phyloP scores from a whole-genome alignment of 2,329 filamentous ascomycete species.

The Ascochyta fabae region DNA sequence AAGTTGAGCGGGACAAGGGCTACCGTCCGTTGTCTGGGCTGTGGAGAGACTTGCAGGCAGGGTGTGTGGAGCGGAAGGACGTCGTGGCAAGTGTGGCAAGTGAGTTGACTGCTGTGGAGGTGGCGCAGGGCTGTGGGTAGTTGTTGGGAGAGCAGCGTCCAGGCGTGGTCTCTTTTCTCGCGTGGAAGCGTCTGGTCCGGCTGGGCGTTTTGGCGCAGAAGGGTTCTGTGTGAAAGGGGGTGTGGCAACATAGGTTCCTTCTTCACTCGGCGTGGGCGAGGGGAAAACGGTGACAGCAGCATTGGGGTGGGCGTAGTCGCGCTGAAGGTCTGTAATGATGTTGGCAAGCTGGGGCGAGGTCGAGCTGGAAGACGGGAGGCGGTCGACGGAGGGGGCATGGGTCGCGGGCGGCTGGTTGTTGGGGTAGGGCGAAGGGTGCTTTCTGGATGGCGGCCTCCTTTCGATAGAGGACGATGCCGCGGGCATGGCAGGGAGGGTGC shows the following conservation, averaged over 20 bases:
- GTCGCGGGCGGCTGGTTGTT: not conserved
- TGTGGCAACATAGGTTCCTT: conserved; percentile 31
- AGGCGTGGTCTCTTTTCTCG: conserved; percentile 1
- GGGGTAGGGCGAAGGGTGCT: conserved; percentile 8
- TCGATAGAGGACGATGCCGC: not conserved
- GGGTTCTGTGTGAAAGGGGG: too few species aligned
- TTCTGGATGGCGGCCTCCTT: conserved; percentile 22
- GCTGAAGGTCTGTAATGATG: conserved; percentile 18
- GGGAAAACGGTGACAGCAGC: conserved; percentile 55
- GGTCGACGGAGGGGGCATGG: conserved; percentile 12
- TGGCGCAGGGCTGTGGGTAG: not conserved
- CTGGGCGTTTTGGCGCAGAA: not conserved
- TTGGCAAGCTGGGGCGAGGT: conserved; percentile 46
- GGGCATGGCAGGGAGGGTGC: not conserved
- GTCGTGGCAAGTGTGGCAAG: not conserved
- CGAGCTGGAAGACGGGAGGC: conserved; percentile 39
- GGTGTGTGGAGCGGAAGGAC: conserved; percentile 1
- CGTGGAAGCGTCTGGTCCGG: not conserved
- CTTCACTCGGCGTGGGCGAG: conserved; percentile 69
- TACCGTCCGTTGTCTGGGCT: conserved; percentile 3
- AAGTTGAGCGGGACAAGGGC: conserved; percentile 4
- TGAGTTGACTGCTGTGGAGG: not conserved
- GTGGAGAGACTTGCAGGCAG: conserved; percentile 11
- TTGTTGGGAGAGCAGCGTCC: not conserved
- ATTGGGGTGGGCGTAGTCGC: not conserved